A percentile compares a stretch with the other conserved stretches of the same genome.
Conservation (phyloP, 257 asterid genomes). For the Petrea volubilis region DNA sequence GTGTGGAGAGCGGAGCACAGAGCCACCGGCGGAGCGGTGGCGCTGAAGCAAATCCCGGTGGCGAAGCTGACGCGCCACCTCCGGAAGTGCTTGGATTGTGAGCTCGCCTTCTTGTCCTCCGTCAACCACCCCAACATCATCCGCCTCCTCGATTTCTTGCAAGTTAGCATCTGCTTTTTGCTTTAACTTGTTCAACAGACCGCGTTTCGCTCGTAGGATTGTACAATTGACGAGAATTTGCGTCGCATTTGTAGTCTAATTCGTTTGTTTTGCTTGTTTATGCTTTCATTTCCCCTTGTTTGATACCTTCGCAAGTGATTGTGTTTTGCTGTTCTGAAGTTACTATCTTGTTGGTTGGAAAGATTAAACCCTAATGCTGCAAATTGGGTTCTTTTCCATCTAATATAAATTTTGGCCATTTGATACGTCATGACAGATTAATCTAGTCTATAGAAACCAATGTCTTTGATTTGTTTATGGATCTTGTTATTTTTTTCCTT, state of each 20-base stretch:
- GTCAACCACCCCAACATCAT: conserved; percentile 61
- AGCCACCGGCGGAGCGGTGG: conserved; percentile 45
- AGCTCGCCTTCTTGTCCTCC: conserved; percentile 51
- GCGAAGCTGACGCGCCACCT: conserved; percentile 44
- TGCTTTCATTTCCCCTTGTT: not conserved
- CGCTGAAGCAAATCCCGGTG: conserved; percentile 39
- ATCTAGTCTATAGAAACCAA: not conserved
- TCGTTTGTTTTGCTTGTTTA: not conserved
- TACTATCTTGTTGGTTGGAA: not conserved
- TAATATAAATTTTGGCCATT: not conserved
- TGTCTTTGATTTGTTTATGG: too few species aligned
- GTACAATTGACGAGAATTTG: not conserved
- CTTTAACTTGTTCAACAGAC: not conserved
- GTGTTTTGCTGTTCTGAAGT: not conserved
- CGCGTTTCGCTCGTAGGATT: not conserved
- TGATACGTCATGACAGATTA: not conserved
- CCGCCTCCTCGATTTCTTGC: conserved; percentile 46
- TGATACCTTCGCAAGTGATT: not conserved
- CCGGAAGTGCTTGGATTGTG: conserved; percentile 50
- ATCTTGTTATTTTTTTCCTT: too few species aligned
- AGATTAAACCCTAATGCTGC: not conserved
- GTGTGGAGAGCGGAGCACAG: conserved; percentile 54
- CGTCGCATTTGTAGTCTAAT: not conserved
- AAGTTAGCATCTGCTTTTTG: conserved; percentile 28
- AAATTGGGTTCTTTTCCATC: not conserved